Evolutionary conservation across 2,329 filamentous ascomycete genomes (phyloP).

Genomic region (Aspergillus versicolor): DNA sequence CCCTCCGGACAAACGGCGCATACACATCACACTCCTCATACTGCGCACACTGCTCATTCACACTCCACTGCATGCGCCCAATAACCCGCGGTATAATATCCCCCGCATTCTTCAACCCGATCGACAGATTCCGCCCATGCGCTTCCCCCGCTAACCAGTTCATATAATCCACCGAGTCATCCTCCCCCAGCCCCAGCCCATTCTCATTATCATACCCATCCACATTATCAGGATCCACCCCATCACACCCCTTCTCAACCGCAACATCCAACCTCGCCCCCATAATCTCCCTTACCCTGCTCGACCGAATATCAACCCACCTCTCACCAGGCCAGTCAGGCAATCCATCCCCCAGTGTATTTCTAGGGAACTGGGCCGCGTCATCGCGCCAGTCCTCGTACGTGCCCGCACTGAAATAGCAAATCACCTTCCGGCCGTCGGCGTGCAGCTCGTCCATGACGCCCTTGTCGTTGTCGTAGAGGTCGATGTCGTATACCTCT

Average conservation of each 20-base stretch:
- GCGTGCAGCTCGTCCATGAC: constrained; percentile 51
- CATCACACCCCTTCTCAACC: constrained; percentile 62
- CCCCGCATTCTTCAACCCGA: constrained; percentile 69
- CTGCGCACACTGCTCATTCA: constrained; percentile 69
- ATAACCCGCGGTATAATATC: constrained; percentile 56
- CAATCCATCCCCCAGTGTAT: constrained; percentile 59
- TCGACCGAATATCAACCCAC: constrained; percentile 63
- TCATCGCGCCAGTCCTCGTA: constrained; percentile 66
- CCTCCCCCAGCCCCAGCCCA: constrained; percentile 58
- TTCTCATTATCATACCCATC: constrained; percentile 67
- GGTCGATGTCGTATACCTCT: constrained; percentile 61
- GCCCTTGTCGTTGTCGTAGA: constrained; percentile 53
- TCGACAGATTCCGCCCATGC: constrained; percentile 54
- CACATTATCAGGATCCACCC: constrained; percentile 70
- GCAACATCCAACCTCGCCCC: constrained; percentile 59
- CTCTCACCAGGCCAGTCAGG: constrained; percentile 66
- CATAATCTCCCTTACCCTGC: constrained; percentile 66
- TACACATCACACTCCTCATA: constrained; percentile 61
- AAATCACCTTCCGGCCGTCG: constrained; percentile 63
- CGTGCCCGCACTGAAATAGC: constrained; percentile 72
- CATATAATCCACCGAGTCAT: constrained; percentile 60
- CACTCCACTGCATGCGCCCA: constrained; percentile 60
- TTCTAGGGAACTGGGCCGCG: constrained; percentile 51
- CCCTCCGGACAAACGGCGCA: constrained; percentile 56
- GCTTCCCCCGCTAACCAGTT: constrained; percentile 60